Evolutionary conservation across 106 monocot genomes (phyloP).

Genomic region (Allium cepa): DNA sequence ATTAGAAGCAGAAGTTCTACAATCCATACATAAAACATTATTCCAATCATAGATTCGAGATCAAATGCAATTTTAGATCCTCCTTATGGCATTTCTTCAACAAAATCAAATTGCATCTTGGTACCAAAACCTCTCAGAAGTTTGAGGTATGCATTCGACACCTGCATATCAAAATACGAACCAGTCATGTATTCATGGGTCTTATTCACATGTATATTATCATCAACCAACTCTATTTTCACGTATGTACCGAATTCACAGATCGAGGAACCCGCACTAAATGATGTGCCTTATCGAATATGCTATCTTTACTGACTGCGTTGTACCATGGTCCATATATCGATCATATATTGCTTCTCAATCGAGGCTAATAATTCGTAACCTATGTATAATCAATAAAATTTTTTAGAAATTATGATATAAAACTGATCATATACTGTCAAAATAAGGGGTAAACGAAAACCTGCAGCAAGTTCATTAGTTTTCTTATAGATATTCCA

Average conservation of each 20-base stretch:
- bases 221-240: background rate
- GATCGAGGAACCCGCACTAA: slow-evolving; percentile 21
- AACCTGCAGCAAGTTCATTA: slow-evolving; percentile 55
- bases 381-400: background rate
- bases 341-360: slow-evolving; percentile 17
- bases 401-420: background rate
- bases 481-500: slow-evolving; percentile 21
- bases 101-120: slow-evolving; percentile 39
- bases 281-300: background rate
- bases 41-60: slow-evolving; percentile 39
- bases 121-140: slow-evolving; percentile 22
- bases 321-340: slow-evolving; percentile 33
- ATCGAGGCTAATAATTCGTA: slow-evolving; percentile 25
- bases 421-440: background rate
- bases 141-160: slow-evolving; percentile 48
- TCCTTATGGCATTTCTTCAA: slow-evolving; percentile 68
- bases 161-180: slow-evolving; percentile 9
- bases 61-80: slow-evolving; percentile 21
- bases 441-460: background rate
- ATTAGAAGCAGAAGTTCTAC: slow-evolving; percentile 52
- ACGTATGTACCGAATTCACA: slow-evolving; percentile 21
- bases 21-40: slow-evolving; percentile 47
- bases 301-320: background rate
- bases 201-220: background rate
- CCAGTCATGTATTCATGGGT: background rate